Base-by-base conservation (phyloP, 768 basidiomycete genomes). In the Naganishia randhawae region DNA sequence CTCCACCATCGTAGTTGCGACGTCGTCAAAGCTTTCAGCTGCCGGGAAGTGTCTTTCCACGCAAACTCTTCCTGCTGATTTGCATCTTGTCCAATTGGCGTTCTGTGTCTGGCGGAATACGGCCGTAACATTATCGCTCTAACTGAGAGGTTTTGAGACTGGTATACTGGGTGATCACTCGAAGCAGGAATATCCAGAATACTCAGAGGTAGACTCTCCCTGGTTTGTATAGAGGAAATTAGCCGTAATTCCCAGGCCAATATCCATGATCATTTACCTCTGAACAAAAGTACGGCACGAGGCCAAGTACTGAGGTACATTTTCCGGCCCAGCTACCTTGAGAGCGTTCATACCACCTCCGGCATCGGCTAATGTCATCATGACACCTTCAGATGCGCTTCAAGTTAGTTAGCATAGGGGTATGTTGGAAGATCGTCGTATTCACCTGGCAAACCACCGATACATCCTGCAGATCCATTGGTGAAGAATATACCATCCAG, bases 361-460 rank as follows among this genome's bases (percentile, higher is more conserved):
- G 2, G 22, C 57, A 80, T 95, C 93, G 17, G 90, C 90, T 67
- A 89, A 82, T 1, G 86, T 86, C 90, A 94, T 90, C 11, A 91
- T 75, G 19, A 64, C 45, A 0, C 91, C 92, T 90, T 71, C 19
- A 32, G 19, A 4, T 10, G 5, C 27, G 22, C 17, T 45, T 19
- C 37, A 7, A 32, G 37, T 55, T 17, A 63, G 31, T 39, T n/a
- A n/a, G n/a, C 10, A 35, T 11, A 27, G 16, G 19, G 11, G 25
- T 35, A n/a, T 22, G 32, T 22, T 29, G 5, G 41, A 17, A 50
- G 17, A 17, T 32, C 25, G 13, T n/a, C 37, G 32, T 1, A 76
- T 83, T 62, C 73, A 90, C 92, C 91, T 71, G 89, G 82, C 53
- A 95, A 79, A 11, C 93, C 93, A 66, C 85, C 85, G 16, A 84